Evolutionary conservation across 2,329 filamentous ascomycete genomes (phyloP).

Genomic region (Aspergillus sp.): DNA sequence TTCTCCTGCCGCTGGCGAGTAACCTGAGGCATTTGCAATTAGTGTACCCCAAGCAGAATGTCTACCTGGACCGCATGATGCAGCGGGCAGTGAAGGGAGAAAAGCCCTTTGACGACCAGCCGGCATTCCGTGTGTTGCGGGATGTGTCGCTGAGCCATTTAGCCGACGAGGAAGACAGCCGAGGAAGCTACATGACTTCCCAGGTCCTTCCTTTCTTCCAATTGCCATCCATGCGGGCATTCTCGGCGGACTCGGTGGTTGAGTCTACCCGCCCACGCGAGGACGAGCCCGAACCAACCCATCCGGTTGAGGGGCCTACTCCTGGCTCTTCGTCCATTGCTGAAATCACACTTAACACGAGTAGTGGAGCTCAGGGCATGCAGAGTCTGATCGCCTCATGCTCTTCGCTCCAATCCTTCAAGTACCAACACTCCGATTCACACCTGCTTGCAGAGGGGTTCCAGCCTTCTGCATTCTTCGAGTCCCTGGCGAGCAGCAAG

Average conservation of each 20-base stretch:
- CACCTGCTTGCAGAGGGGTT: conserved; percentile 30
- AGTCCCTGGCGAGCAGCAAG: conserved; percentile 28
- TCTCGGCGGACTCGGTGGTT: conserved; percentile 30
- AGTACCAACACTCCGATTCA: conserved; percentile 36
- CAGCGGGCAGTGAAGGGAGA: conserved; percentile 23
- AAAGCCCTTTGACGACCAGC: conserved; percentile 19
- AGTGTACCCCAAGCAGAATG: conserved; percentile 22
- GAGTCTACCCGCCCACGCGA: conserved; percentile 19
- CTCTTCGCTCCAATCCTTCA: conserved; percentile 29
- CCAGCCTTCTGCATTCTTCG: conserved; percentile 29
- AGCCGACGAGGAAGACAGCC: conserved; percentile 9
- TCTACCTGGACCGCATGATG: conserved; percentile 26
- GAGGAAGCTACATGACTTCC: conserved; percentile 14
- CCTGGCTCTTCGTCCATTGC: conserved; percentile 23
- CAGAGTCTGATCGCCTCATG: conserved; percentile 25
- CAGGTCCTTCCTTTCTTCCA: conserved; percentile 30
- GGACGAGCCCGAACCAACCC: neutral
- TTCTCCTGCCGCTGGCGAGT: conserved; percentile 28
- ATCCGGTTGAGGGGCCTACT: neutral
- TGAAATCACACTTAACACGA: conserved; percentile 29
- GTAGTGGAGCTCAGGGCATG: conserved; percentile 32
- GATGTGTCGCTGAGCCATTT: conserved; percentile 24
- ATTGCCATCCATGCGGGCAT: conserved; percentile 26
- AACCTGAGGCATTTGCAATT: conserved; percentile 27
- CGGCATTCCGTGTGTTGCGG: conserved; percentile 22